These are phyloP conservation scores for Auriscalpium orientale DNA, from an alignment of 768 basidiomycete genomes.

Conservation along the genomic window DNA sequence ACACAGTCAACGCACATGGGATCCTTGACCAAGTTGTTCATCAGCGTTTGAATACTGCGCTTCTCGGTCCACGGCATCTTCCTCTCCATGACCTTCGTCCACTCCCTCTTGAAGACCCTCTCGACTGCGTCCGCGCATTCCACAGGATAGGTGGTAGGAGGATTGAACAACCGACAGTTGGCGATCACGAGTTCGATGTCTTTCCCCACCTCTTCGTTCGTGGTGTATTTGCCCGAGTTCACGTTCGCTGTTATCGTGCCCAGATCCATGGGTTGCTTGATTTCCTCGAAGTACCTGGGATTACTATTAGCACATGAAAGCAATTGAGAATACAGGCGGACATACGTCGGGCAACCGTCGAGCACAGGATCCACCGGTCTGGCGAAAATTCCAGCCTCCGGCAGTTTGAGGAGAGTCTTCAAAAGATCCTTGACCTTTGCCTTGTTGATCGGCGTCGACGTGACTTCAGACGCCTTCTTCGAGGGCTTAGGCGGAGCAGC, in stretches of 20 bases:
- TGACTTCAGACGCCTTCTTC: slow-evolving; percentile 16
- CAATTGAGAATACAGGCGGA: slow-evolving; percentile 10
- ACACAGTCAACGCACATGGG: slow-evolving; percentile 39
- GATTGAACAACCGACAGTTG: slow-evolving; percentile 94
- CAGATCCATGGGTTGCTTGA: slow-evolving; percentile 90
- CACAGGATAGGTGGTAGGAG: slow-evolving; percentile 66
- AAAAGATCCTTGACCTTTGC: slow-evolving; percentile 79
- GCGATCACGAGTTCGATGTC: slow-evolving; percentile 78
- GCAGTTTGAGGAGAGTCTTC: slow-evolving; percentile 47
- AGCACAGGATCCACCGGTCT: slow-evolving; percentile 75
- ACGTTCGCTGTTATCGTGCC: slow-evolving; percentile 71
- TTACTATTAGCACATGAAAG: slow-evolving; percentile 8
- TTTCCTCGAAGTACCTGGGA: slow-evolving; percentile 83
- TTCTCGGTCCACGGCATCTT: slow-evolving; percentile 78
- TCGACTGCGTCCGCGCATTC: slow-evolving; percentile 70
- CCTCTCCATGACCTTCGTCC: slow-evolving; percentile 66
- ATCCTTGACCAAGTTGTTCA: slow-evolving; percentile 66
- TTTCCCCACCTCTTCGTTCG: slow-evolving; percentile 74
- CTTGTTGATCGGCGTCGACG: slow-evolving; percentile 55
- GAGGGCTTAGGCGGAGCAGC: slow-evolving; percentile 30
- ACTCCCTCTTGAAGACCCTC: slow-evolving; percentile 74
- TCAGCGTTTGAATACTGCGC: slow-evolving; percentile 59
- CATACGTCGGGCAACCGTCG: slow-evolving; percentile 90
- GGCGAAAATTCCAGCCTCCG: slow-evolving; percentile 67
- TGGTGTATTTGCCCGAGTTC: slow-evolving; percentile 55